Conservation (phyloP, 805 yeast genomes). For the Tetrapisispora nanseiensis region DNA sequence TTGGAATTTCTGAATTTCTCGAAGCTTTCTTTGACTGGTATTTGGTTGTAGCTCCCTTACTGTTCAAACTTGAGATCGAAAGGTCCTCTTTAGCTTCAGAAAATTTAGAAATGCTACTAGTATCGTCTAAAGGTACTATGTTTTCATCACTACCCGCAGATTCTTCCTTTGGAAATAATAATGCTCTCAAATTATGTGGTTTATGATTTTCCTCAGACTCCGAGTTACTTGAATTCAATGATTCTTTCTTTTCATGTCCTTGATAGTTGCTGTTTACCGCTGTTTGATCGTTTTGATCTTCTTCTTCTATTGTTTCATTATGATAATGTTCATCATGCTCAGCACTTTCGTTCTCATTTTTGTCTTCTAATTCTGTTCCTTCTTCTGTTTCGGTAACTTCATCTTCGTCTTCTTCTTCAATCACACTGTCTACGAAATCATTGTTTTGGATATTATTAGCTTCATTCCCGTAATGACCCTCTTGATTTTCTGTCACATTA, state of each 20-base stretch:
- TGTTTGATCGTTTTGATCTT: neutral
- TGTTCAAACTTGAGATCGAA: too few species aligned
- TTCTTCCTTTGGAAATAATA: neutral
- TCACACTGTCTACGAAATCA: neutral
- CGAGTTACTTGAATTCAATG: neutral
- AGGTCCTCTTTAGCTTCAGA: conserved; percentile 15
- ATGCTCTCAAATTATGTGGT: conserved; percentile 1
- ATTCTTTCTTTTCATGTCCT: neutral
- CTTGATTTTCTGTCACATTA: neutral
- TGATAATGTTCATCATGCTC: neutral
- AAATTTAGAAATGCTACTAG: conserved; percentile 20
- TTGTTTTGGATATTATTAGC: neutral
- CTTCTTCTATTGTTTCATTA: conserved; percentile 1
- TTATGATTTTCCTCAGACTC: neutral
- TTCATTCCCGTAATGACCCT: neutral
- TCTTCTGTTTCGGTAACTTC: neutral
- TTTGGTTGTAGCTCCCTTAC: neutral
- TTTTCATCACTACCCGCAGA: conserved; percentile 4
- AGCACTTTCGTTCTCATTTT: neutral
- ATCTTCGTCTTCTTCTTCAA: conserved; percentile 4
- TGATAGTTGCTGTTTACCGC: neutral
- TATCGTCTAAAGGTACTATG: conserved; percentile 13
- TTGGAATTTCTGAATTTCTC: neutral
- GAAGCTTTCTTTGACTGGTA: neutral
- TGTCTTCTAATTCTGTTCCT: neutral